A percentile compares a stretch with the other conserved stretches of the same genome.
These are phyloP conservation scores for Rosa hybrid DNA, from an alignment of 331 rosid genomes.

Conservation along the genomic window DNA sequence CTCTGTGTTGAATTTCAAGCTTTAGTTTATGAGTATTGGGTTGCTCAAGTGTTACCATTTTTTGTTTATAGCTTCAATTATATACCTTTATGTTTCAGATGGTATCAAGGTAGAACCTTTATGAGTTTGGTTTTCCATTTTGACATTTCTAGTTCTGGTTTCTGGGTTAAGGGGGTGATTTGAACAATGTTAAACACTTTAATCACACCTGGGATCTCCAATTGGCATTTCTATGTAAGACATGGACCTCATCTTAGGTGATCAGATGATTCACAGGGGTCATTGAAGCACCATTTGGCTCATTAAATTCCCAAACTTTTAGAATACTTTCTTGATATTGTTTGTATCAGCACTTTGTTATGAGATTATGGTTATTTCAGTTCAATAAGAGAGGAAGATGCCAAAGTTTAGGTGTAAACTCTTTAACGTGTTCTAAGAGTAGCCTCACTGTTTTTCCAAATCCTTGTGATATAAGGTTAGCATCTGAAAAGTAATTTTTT, in stretches of 20 bases:
- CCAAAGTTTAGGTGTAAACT: neutral
- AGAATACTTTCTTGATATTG: neutral
- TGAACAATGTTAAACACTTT: neutral
- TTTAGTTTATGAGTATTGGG: constrained; percentile 4
- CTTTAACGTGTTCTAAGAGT: neutral
- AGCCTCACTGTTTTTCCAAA: neutral
- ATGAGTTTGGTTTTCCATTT: neutral
- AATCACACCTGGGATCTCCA: neutral
- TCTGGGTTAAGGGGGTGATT: neutral
- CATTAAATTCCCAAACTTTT: neutral
- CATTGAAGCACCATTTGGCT: neutral
- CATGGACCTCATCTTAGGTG: neutral
- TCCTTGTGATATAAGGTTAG: neutral
- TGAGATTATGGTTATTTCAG: neutral
- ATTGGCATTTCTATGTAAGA: neutral
- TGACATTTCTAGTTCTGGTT: neutral
- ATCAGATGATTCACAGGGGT: neutral
- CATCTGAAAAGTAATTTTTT: neutral
- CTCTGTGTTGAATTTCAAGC: neutral
- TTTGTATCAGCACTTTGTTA: neutral
- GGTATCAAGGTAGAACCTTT: neutral
- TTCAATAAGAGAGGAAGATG: neutral
- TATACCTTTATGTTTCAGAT: neutral
- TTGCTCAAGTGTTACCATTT: neutral
- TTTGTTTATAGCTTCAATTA: neutral